A percentile compares a stretch with the other conserved stretches of the same genome.
Conservation (phyloP, 2,329 filamentous ascomycete species). For the Periconia sp. region DNA sequence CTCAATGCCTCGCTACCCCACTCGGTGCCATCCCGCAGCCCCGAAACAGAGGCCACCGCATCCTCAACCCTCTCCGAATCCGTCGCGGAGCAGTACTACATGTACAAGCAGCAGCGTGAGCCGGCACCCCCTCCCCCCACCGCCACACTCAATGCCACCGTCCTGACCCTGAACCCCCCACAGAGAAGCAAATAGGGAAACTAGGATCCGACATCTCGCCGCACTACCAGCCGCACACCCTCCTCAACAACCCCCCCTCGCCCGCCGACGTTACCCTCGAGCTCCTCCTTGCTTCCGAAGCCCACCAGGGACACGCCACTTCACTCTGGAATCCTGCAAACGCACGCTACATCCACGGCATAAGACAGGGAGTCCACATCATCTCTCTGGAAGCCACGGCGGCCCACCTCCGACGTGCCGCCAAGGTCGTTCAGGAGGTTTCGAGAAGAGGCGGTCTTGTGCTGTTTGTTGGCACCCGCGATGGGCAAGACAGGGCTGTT, state of each 20-base stretch:
- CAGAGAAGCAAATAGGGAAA: constrained; percentile 42
- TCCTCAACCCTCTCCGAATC: constrained; percentile 18
- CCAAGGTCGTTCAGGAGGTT: constrained; percentile 89
- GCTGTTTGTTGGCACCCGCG: constrained; percentile 86
- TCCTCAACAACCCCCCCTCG: constrained; percentile 74
- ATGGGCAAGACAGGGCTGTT: constrained; percentile 80
- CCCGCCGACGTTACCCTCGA: constrained; percentile 87
- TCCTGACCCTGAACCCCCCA: constrained; percentile 13
- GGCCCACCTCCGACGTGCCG: constrained; percentile 87
- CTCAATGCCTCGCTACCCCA: constrained; percentile 28
- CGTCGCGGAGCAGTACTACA: constrained; percentile 50
- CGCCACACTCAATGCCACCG: neutral
- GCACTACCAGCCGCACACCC: constrained; percentile 69
- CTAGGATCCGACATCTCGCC: constrained; percentile 50
- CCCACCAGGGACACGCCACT: constrained; percentile 80
- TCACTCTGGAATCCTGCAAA: constrained; percentile 95
- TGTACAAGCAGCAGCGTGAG: constrained; percentile 50
- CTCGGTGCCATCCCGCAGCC: constrained; percentile 26
- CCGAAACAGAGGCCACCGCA: constrained; percentile 22
- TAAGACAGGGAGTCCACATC: constrained; percentile 87
- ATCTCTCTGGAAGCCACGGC: constrained; percentile 90
- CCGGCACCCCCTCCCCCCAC: constrained; percentile 3
- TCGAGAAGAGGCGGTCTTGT: constrained; percentile 82
- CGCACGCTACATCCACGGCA: constrained; percentile 90
- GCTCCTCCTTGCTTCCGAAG: constrained; percentile 66